Base-by-base conservation (phyloP, 208 protist genomes). In the Wallacemonas sp. region DNA sequence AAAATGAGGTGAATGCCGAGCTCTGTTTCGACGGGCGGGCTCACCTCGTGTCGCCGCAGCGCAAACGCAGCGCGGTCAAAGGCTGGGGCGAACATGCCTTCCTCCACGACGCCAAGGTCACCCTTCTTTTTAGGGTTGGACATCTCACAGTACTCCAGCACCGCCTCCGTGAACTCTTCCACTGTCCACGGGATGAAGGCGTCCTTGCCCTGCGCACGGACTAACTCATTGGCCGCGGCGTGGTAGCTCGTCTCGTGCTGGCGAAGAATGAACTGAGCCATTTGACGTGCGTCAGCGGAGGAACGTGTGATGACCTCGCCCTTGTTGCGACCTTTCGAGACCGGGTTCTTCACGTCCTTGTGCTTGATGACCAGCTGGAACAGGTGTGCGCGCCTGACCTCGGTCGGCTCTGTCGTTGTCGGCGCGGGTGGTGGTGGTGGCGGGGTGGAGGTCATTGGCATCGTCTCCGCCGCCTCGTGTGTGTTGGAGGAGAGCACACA, bases 291-390 rank as follows among this genome's bases (percentile, higher is more conserved):
- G 55, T 96, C 91, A 2, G 67, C 62, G 28, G 75, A 70, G 21
- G 86, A 88, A 33, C 91, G 87, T 2, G 88, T 94, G 65, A 96
- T 88, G 31, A 76, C 63, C 63, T 96, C 86, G 9, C 83, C 84
- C 41, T 89, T 89, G 64, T 88, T 88, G 34, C 68, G 75, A 14
- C 75, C 80, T 15, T 79, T 74, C 2, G 82, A 91, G 22, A 90
- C 58, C 17, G 86, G 87, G 26, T 90, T 84, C 14, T 81, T 72
- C 15, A 90, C 78, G 61, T 94, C 82, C 56, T 93, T 93, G 82
- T 96, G 91, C 58, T 96, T 96, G 45, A 96, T 80, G 21, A 96
- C 79, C 14, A 96, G 72, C 39, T 96, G 91, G 34, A 84, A 94
- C 21, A 95, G 75, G 36, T 92, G 84, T 27, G 82, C 70, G 12